phyloP scores from a whole-genome alignment of 164 flowering plant genomes.

The Euptelea pleiosperma region DNA sequence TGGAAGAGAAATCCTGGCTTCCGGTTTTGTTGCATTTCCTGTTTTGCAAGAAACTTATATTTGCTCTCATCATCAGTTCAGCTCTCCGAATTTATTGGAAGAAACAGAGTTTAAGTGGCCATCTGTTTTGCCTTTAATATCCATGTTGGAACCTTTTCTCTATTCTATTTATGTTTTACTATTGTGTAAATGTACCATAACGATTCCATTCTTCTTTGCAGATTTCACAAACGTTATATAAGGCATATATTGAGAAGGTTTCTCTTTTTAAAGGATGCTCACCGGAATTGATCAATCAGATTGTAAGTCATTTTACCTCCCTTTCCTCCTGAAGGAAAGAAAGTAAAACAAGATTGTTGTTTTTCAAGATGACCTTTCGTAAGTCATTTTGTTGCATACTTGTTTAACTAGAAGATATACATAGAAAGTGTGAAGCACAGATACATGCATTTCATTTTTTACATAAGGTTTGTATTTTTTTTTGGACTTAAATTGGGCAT shows the following conservation, averaged over 20 bases:
- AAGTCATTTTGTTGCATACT: neutral
- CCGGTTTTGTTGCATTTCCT: too few relatives aligned
- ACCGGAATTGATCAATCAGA: constrained; percentile 69
- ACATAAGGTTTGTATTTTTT: too few relatives aligned
- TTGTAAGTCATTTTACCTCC: constrained; percentile 48
- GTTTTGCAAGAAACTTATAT: too few relatives aligned
- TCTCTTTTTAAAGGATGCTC: constrained; percentile 83
- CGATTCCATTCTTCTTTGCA: constrained; percentile 31
- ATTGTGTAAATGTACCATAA: constrained; percentile 3
- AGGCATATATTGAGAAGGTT: constrained; percentile 50
- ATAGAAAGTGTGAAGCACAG: neutral
- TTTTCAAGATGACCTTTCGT: too few relatives aligned
- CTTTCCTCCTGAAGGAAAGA: neutral
- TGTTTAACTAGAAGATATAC: neutral
- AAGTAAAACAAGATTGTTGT: too few relatives aligned
- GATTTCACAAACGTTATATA: constrained; percentile 78
- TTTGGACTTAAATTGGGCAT: too few relatives aligned
- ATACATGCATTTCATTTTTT: too few relatives aligned
- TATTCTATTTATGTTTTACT: neutral
- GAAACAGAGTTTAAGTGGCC: neutral
- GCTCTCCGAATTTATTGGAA: neutral
- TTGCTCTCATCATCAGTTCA: too few relatives aligned
- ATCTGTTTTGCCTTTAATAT: neutral
- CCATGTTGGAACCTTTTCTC: neutral
- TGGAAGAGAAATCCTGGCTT: too few relatives aligned